Percentiles rank a stretch among this genome's conserved stretches.
These are phyloP conservation scores for Plantago elongata DNA, from an alignment of 257 asterid genomes.

Conservation along the genomic window DNA sequence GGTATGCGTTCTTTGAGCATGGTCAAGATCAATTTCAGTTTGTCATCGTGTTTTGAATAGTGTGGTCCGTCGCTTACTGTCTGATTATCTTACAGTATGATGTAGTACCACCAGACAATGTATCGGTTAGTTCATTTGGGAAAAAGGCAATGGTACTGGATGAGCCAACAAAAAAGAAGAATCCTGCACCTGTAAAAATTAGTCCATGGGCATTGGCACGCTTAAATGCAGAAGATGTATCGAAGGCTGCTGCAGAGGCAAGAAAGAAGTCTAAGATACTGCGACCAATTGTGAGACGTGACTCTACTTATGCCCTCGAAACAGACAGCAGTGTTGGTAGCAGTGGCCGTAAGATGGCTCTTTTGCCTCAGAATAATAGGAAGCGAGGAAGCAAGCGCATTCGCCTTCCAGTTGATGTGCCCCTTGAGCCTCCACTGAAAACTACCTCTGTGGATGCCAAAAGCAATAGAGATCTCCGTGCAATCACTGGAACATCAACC, in stretches of 20 bases:
- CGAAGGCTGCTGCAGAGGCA: conserved; percentile 97
- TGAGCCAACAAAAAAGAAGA: conserved; percentile 69
- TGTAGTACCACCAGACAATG: conserved; percentile 81
- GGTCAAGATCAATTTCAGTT: neutral
- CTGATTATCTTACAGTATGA: conserved; percentile 52
- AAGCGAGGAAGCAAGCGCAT: conserved; percentile 73
- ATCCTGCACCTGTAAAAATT: conserved; percentile 76
- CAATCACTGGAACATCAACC: conserved; percentile 40
- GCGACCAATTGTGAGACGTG: conserved; percentile 60
- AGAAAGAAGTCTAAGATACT: conserved; percentile 79
- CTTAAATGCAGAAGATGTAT: conserved; percentile 75
- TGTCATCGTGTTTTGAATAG: neutral
- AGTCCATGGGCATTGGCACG: conserved; percentile 97
- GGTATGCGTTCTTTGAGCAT: conserved; percentile 35
- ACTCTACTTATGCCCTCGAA: conserved; percentile 38
- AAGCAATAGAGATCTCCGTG: conserved; percentile 29
- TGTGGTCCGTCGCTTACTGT: neutral
- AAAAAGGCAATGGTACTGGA: conserved; percentile 44
- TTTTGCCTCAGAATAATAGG: conserved; percentile 47
- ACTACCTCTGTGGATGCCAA: conserved; percentile 28
- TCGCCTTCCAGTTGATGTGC: conserved; percentile 79
- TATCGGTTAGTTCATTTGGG: conserved; percentile 79
- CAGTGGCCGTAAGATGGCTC: conserved; percentile 49
- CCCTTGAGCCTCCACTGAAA: conserved; percentile 40
- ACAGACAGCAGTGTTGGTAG: conserved; percentile 68